A percentile compares a stretch with the other conserved stretches of the same genome.
These are phyloP conservation scores for Lactifluus hygrophoroides DNA, from an alignment of 768 basidiomycete species.

Conservation along the genomic window DNA sequence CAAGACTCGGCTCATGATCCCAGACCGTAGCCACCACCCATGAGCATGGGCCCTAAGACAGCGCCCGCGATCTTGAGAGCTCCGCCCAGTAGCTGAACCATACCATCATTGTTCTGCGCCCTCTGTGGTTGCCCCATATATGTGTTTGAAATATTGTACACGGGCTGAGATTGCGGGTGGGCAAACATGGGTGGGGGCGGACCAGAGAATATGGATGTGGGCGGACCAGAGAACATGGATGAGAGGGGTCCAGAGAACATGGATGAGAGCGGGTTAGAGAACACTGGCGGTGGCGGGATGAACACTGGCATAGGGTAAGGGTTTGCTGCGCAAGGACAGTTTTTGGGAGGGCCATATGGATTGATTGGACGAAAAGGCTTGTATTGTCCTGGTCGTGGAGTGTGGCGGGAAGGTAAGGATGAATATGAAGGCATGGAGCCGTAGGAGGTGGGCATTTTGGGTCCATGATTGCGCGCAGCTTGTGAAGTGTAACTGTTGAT, in stretches of 20 bases:
- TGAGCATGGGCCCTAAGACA: not conserved
- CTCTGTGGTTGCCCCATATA: not conserved
- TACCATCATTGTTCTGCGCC: not conserved
- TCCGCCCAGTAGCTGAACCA: not conserved
- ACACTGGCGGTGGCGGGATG: no score
- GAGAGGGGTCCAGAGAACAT: no score
- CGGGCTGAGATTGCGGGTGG: not conserved
- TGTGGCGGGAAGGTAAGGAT: not conserved
- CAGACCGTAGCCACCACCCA: not conserved
- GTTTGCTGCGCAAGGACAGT: not conserved
- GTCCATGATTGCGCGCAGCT: not conserved
- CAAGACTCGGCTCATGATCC: not conserved
- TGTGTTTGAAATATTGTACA: not conserved
- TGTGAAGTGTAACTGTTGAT: not conserved
- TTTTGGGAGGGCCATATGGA: not conserved
- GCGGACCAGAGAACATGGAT: no score
- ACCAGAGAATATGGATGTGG: no score
- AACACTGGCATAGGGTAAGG: not conserved
- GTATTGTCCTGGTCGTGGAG: not conserved
- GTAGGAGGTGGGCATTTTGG: not conserved
- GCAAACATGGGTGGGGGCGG: no score
- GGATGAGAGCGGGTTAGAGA: no score
- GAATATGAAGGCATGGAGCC: not conserved
- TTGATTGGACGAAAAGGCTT: not conserved
- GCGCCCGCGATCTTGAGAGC: conserved; percentile 6